Conservation (phyloP, 2,329 filamentous ascomycete genomes). For the Juglanconis sp. region DNA sequence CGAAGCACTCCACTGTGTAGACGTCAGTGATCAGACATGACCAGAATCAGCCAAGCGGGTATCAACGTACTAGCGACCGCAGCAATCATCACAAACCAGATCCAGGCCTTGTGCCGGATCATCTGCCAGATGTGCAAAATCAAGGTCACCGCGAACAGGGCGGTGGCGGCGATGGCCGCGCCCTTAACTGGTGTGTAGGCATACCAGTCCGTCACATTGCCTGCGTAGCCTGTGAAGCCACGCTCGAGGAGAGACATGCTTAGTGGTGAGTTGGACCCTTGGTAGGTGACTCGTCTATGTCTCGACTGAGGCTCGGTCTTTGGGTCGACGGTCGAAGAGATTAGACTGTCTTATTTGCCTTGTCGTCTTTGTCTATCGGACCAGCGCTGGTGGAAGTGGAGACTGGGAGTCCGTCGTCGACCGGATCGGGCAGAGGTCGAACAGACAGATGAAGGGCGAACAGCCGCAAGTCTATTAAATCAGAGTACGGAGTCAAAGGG, state of each 20-base stretch:
- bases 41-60: background rate
- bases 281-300: background rate
- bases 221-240: background rate
- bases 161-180: constrained; percentile 25
- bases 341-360: background rate
- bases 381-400: background rate
- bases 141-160: constrained; percentile 25
- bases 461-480: background rate
- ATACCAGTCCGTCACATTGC: constrained; percentile 19
- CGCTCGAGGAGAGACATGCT: background rate
- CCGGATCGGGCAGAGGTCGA: background rate
- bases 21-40: background rate
- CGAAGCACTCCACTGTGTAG: constrained; percentile 34
- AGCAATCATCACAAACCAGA: constrained; percentile 29
- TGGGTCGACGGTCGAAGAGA: background rate
- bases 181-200: constrained; percentile 25
- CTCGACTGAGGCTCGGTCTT: background rate
- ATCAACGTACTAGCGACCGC: constrained; percentile 24
- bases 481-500: background rate
- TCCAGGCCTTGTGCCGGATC: constrained; percentile 26
- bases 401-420: background rate
- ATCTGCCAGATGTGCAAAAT: constrained; percentile 24
- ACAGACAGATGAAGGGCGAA: background rate
- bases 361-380: background rate
- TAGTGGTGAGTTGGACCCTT: background rate